Percentiles rank a stretch among this genome's conserved stretches.
Conservation (phyloP, 108 stramenopile species). For the Nannochloropsis gaditana region DNA sequence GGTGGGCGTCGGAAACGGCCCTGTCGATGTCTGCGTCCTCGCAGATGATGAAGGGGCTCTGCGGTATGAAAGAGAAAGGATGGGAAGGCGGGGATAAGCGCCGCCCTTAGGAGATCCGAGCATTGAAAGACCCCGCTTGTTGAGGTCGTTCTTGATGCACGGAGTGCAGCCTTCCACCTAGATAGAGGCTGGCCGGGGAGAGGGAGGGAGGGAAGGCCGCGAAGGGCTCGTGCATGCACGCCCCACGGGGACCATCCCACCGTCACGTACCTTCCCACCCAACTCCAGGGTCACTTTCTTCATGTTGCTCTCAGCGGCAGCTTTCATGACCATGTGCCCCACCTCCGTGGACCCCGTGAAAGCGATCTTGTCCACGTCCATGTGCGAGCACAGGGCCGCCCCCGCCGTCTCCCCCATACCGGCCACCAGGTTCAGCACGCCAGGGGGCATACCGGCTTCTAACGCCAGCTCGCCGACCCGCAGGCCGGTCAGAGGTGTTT, state of each 20-base stretch:
- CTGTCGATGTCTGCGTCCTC: constrained; percentile 50
- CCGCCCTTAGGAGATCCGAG: too few relatives aligned
- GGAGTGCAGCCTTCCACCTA: not conserved
- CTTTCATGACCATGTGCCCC: constrained; percentile 49
- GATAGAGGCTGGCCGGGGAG: constrained; percentile 21
- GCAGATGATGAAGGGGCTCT: constrained; percentile 47
- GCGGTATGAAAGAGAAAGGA: not conserved
- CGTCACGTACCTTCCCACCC: constrained; percentile 62
- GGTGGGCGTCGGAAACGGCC: constrained; percentile 54
- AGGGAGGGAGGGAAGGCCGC: too few relatives aligned
- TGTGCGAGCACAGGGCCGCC: constrained; percentile 54
- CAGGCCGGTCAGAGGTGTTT: constrained; percentile 73
- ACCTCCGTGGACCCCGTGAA: constrained; percentile 64
- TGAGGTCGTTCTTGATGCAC: too few relatives aligned
- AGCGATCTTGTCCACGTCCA: constrained; percentile 66
- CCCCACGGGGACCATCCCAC: too few relatives aligned
- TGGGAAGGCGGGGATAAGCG: not conserved
- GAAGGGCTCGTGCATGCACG: too few relatives aligned
- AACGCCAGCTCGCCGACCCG: constrained; percentile 59
- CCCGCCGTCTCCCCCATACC: constrained; percentile 68
- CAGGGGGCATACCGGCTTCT: constrained; percentile 75
- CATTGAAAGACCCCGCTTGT: too few relatives aligned
- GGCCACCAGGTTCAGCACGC: constrained; percentile 70
- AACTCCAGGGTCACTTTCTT: constrained; percentile 65
- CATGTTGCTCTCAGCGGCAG: constrained; percentile 51